Percentiles rank a stretch among this genome's conserved stretches.
Conservation (phyloP, 495 filamentous ascomycete genomes). For the Aspergillus bridgeri region DNA sequence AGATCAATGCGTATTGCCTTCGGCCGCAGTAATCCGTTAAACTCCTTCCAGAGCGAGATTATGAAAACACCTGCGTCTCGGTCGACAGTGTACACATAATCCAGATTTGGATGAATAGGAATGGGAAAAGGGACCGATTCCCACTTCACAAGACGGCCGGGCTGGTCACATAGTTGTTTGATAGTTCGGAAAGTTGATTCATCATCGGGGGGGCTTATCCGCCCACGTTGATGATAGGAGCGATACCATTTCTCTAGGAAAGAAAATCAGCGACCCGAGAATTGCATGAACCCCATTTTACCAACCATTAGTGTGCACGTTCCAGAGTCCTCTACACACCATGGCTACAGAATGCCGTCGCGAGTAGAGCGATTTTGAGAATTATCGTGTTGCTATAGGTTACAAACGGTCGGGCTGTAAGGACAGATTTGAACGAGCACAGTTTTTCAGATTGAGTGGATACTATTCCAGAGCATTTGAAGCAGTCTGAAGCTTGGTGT, state of each 20-base stretch:
- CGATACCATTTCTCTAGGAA: slow-evolving; percentile 15
- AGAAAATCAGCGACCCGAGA: slow-evolving; percentile 1
- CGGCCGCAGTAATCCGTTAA: slow-evolving; percentile 3
- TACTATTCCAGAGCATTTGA: too few relatives aligned
- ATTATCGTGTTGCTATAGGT: too few relatives aligned
- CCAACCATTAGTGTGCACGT: slow-evolving; percentile 4
- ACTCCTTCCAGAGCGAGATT: slow-evolving; percentile 6
- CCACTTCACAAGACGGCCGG: slow-evolving; percentile 1
- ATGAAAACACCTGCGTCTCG: slow-evolving; percentile 14
- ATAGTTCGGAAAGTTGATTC: slow-evolving; percentile 8
- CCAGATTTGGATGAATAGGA: slow-evolving; percentile 13
- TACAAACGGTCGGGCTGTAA: too few relatives aligned
- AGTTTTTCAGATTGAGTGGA: too few relatives aligned
- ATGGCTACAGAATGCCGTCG: too few relatives aligned
- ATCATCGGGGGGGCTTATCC: slow-evolving; percentile 10
- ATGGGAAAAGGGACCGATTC: slow-evolving; percentile 6
- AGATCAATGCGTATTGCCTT: slow-evolving; percentile 3
- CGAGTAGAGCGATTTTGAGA: too few relatives aligned
- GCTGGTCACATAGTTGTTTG: slow-evolving; percentile 5
- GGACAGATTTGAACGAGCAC: too few relatives aligned
- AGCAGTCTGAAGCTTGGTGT: too few relatives aligned
- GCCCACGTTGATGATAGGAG: slow-evolving; percentile 9
- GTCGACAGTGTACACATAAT: slow-evolving; percentile 18
- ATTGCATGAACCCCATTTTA: not conserved
- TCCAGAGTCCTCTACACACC: slow-evolving; percentile 10